Evolutionary conservation across 2,329 filamentous ascomycete species (phyloP).

Genomic region (Penicillium oxalicum): DNA sequence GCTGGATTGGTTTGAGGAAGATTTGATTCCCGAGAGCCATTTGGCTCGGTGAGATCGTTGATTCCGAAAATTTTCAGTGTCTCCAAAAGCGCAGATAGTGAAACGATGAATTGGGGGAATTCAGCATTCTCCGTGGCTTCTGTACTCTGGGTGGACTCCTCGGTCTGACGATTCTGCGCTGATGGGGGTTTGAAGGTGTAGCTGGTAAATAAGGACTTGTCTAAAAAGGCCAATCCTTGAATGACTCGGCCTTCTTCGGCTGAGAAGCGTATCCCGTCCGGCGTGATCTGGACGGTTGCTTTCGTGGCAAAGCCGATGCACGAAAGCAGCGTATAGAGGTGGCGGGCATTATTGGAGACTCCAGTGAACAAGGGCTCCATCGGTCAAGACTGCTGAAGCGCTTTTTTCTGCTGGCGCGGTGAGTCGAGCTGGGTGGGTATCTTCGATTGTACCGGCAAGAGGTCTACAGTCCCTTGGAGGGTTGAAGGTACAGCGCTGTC

Average conservation of each 20-base stretch:
- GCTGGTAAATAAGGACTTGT: conserved; percentile 80
- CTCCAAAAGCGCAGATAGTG: conserved; percentile 79
- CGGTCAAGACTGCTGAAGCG: not conserved
- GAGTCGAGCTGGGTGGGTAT: no score
- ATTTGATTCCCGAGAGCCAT: conserved; percentile 23
- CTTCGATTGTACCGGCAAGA: no score
- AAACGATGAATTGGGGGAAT: conserved; percentile 75
- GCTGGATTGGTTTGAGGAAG: conserved; percentile 32
- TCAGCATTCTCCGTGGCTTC: conserved; percentile 32
- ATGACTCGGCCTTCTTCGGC: conserved; percentile 85
- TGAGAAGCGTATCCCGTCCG: conserved; percentile 78
- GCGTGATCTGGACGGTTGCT: conserved; percentile 67
- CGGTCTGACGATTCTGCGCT: conserved; percentile 13
- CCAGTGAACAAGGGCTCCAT: conserved; percentile 51
- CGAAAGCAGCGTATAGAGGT: conserved; percentile 54
- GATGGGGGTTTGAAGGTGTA: conserved; percentile 61
- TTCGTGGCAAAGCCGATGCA: conserved; percentile 58
- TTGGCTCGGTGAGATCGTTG: conserved; percentile 50
- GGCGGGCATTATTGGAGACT: conserved; percentile 56
- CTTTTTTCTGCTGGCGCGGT: no score
- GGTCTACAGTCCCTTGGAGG: no score
- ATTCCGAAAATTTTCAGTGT: conserved; percentile 92
- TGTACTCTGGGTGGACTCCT: conserved; percentile 28
- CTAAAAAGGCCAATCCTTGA: conserved; percentile 83
- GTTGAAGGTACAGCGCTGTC: no score